Base-by-base conservation (phyloP, 2,329 filamentous ascomycete species). In the Rhynchosporium agropyri region DNA sequence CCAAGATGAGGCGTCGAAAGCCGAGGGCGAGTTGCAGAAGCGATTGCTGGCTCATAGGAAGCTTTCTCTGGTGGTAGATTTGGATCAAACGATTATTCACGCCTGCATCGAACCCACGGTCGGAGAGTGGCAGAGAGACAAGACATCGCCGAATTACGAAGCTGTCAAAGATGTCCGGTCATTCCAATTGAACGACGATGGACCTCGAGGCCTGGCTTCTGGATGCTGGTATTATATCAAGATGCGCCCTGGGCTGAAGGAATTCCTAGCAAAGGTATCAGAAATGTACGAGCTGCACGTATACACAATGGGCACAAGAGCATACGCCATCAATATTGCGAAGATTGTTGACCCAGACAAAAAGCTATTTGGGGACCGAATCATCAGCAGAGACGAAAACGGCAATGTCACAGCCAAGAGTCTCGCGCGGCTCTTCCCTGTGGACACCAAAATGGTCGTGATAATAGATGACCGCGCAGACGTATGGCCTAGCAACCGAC, bases 191-290 rank as follows among this genome's bases (percentile, higher is more conserved):
- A 84, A 88, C 49, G 94, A 99, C 67, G 92, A 97, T 70, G 89
- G 88, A 0, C 89, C 89, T 2, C 84, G 87, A 29, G 89, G 89
- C 65, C 79, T 84, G 2, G 80, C 83, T 15, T 83, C 85, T 54
- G 88, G 88, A n/a, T 94, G 89, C 74, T 97, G 90, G 84, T 99
- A 99, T 77, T 99, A 98, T 77, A 96, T 99, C 80, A 99, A 99
- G 79, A 87, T 97, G 79, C 91, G 95, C 42, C 95, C 95, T 0
- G 92, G 93, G 2, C 79, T 98, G 57, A 81, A 86, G 66, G 84
- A 89, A 48, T 99, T 99, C 73, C 81, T 99, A 55, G 81, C 90
- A 63, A 84, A 86, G 58, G 83, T 97, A 54, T 86, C 92, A 0
- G 83, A 88, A 72, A 80, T 95, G 71, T 99, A 95, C 78, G 95